Evolutionary conservation across 1,139 yeast species (phyloP).

Genomic region (Suhomyces choctaworum): DNA sequence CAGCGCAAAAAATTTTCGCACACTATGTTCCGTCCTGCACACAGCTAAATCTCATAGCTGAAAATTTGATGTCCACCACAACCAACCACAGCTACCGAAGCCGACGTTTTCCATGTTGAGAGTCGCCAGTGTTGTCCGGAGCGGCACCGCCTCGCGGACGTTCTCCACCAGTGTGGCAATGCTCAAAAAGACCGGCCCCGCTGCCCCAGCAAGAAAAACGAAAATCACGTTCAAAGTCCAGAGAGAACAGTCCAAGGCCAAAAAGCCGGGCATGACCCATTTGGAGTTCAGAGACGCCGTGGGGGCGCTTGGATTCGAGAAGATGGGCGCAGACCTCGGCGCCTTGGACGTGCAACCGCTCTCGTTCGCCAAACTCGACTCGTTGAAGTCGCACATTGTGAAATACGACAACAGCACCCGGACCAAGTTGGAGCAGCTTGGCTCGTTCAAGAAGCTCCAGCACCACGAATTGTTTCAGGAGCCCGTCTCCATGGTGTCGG

Average conservation of each 20-base stretch:
- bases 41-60: constrained; percentile 1
- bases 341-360: constrained; percentile 21
- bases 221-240: constrained; percentile 13
- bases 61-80: constrained; percentile 7
- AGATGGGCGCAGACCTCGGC: constrained; percentile 27
- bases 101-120: constrained; percentile 15
- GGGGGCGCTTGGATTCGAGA: constrained; percentile 36
- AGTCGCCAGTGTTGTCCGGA: constrained; percentile 9
- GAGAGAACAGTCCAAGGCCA: constrained; percentile 24
- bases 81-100: too few species aligned
- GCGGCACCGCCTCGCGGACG: constrained; percentile 4
- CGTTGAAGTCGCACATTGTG: constrained; percentile 22
- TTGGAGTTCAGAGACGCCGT: constrained; percentile 44
- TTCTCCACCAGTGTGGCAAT: constrained; percentile 10
- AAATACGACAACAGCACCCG: constrained; percentile 25
- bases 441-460: constrained; percentile 64
- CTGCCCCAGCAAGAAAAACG: constrained; percentile 14
- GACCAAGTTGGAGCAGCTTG: constrained; percentile 38
- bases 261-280: constrained; percentile 48
- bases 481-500: constrained; percentile 56
- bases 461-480: constrained; percentile 59
- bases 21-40: constrained; percentile 5
- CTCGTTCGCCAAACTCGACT: constrained; percentile 13
- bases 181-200: constrained; percentile 11
- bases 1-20: constrained; percentile 4